Percentiles rank a stretch among this genome's conserved stretches.
These are phyloP conservation scores for Pogostemon cablin DNA, from an alignment of 257 asterid genomes.

Conservation along the genomic window DNA sequence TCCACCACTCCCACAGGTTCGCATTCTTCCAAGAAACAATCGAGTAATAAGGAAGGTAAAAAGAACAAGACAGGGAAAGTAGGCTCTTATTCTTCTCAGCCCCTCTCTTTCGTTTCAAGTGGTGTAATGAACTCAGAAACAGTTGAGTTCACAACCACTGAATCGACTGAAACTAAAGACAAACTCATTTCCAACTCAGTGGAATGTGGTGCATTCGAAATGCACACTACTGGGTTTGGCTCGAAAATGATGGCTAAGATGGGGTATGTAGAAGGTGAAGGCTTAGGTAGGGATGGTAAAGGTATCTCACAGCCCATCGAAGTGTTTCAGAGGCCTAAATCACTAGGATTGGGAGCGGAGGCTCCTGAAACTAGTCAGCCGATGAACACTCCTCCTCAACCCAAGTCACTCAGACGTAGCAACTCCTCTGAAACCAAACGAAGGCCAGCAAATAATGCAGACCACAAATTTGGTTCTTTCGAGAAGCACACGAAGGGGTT, in stretches of 20 bases:
- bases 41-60: slow-evolving; percentile 44
- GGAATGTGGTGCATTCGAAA: slow-evolving; percentile 74
- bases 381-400: slow-evolving; percentile 29
- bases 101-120: slow-evolving; percentile 79
- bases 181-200: slow-evolving; percentile 40
- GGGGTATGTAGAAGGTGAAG: slow-evolving; percentile 86
- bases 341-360: slow-evolving; percentile 94
- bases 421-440: slow-evolving; percentile 37
- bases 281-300: slow-evolving; percentile 87
- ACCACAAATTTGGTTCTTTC: slow-evolving; percentile 59
- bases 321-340: slow-evolving; percentile 80
- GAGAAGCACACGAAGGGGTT: slow-evolving; percentile 93
- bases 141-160: slow-evolving; percentile 38
- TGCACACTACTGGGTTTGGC: slow-evolving; percentile 97
- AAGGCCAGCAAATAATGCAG: slow-evolving; percentile 37
- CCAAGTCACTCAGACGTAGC: slow-evolving; percentile 26
- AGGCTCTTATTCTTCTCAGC: slow-evolving; percentile 75
- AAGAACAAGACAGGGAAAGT: slow-evolving; percentile 48
- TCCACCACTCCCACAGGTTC: slow-evolving; percentile 37
- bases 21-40: slow-evolving; percentile 41
- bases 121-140: slow-evolving; percentile 62
- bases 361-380: slow-evolving; percentile 51
- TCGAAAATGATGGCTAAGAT: slow-evolving; percentile 97
- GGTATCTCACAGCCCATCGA: slow-evolving; percentile 80
- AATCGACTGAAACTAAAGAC: slow-evolving; percentile 45